Conservation (phyloP, 805 yeast genomes). For the Zygoascus ofunaensis region DNA sequence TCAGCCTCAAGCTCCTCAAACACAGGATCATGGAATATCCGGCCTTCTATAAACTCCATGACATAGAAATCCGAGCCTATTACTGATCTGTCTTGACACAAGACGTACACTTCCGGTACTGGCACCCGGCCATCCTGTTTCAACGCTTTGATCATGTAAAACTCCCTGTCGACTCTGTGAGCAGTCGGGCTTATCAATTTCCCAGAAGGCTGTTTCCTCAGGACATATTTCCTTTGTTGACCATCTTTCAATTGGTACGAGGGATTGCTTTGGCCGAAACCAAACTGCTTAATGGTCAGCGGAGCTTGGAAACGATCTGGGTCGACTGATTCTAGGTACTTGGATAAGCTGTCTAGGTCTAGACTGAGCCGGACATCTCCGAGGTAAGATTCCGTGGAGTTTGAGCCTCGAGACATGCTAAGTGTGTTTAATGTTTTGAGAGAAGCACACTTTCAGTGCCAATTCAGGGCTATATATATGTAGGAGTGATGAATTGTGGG, state of each 20-base stretch:
- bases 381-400: slow-evolving; percentile 25
- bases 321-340: slow-evolving; percentile 19
- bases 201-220: slow-evolving; percentile 48
- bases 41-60: slow-evolving; percentile 52
- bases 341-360: slow-evolving; percentile 21
- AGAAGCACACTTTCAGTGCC: not conserved
- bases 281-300: slow-evolving; percentile 40
- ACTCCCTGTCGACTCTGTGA: slow-evolving; percentile 56
- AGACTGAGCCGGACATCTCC: slow-evolving; percentile 22
- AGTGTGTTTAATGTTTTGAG: slow-evolving; percentile 10
- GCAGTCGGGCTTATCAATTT: slow-evolving; percentile 47
- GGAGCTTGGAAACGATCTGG: slow-evolving; percentile 25
- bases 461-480: no score
- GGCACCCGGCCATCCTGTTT: slow-evolving; percentile 36
- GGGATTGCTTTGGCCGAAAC: slow-evolving; percentile 58
- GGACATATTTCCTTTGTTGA: slow-evolving; percentile 35
- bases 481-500: no score
- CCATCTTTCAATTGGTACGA: slow-evolving; percentile 43
- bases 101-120: slow-evolving; percentile 42
- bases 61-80: slow-evolving; percentile 50
- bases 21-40: slow-evolving; percentile 46
- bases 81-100: slow-evolving; percentile 49
- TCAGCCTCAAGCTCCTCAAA: slow-evolving; percentile 30
- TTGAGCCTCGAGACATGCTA: slow-evolving; percentile 12
- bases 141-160: slow-evolving; percentile 38